phyloP scores from a whole-genome alignment of 805 yeast species.

The Starmerella khaoyaiensis region DNA sequence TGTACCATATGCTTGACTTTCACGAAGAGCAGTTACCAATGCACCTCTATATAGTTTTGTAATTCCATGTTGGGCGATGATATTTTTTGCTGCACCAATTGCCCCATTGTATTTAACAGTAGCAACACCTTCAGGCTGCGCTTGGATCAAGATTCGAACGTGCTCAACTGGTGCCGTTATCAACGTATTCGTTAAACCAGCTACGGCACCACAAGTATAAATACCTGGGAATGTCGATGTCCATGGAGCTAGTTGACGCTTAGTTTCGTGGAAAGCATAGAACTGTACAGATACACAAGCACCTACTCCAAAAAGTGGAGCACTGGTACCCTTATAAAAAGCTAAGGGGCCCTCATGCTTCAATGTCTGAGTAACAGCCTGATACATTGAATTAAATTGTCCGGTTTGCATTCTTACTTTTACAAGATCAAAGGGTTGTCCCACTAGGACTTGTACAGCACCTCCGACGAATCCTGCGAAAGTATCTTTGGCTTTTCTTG shows the following conservation, averaged over 20 bases:
- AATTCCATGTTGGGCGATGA: constrained; percentile 34
- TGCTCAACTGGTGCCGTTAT: constrained; percentile 57
- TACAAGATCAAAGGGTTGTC: constrained; percentile 59
- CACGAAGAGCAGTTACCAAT: constrained; percentile 42
- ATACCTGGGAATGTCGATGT: constrained; percentile 37
- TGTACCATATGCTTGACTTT: constrained; percentile 60
- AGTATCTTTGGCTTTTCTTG: constrained; percentile 41
- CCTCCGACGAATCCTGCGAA: constrained; percentile 45
- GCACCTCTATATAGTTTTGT: constrained; percentile 45
- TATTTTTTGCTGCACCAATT: constrained; percentile 33
- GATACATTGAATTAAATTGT: constrained; percentile 39
- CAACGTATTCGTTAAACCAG: constrained; percentile 54
- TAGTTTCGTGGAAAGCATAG: constrained; percentile 59
- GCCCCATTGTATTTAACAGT: constrained; percentile 34
- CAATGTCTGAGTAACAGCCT: constrained; percentile 41
- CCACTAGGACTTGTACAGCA: constrained; percentile 42
- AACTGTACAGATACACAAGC: constrained; percentile 58
- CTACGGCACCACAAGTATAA: constrained; percentile 49
- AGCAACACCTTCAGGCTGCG: constrained; percentile 29
- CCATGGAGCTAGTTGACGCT: constrained; percentile 37
- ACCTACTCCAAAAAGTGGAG: constrained; percentile 58
- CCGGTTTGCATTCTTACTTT: constrained; percentile 64
- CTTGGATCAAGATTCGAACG: constrained; percentile 47
- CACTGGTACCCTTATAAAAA: constrained; percentile 54
- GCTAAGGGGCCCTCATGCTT: constrained; percentile 50